A percentile compares a stretch with the other conserved stretches of the same genome.
phyloP scores from a whole-genome alignment of 2,329 filamentous ascomycete genomes.

The Alternaria gansuensis region DNA sequence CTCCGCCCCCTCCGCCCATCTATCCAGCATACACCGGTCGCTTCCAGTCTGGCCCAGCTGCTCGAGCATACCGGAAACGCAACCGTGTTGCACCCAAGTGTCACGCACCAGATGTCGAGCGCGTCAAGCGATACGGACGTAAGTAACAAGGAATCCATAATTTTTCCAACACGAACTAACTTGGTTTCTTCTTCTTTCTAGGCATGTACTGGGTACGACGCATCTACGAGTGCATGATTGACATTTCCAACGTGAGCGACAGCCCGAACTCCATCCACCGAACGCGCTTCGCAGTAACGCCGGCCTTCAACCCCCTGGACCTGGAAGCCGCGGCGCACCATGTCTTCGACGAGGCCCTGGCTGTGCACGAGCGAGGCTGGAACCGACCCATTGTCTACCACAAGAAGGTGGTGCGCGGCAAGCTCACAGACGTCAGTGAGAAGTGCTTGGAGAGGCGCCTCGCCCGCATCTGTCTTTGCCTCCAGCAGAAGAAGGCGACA shows the following conservation, averaged over 20 bases:
- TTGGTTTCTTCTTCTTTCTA: not conserved
- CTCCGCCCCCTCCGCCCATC: slow-evolving; percentile 11
- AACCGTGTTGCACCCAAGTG: slow-evolving; percentile 23
- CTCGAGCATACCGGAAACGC: slow-evolving; percentile 30
- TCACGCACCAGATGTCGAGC: slow-evolving; percentile 28
- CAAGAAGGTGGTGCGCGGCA: slow-evolving; percentile 38
- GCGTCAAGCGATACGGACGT: slow-evolving; percentile 37
- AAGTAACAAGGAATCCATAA: slow-evolving; percentile 6
- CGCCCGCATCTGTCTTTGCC: slow-evolving; percentile 29
- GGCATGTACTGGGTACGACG: slow-evolving; percentile 44
- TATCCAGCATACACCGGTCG: slow-evolving; percentile 27
- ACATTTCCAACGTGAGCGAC: slow-evolving; percentile 33
- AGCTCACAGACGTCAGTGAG: slow-evolving; percentile 28
- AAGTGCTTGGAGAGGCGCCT: slow-evolving; percentile 35
- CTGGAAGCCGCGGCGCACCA: slow-evolving; percentile 44
- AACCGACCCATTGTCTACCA: slow-evolving; percentile 32
- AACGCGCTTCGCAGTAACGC: slow-evolving; percentile 26
- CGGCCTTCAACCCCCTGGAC: slow-evolving; percentile 26
- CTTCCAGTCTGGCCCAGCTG: slow-evolving; percentile 35
- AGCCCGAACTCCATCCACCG: slow-evolving; percentile 25
- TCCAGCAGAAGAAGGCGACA: slow-evolving; percentile 36
- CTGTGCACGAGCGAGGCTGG: slow-evolving; percentile 42
- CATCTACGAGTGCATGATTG: slow-evolving; percentile 45
- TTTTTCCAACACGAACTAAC: slow-evolving; percentile 6
- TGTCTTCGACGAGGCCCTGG: slow-evolving; percentile 39